These are phyloP conservation scores for Xylariaceae sp. DNA, from an alignment of 2,329 filamentous ascomycete species.

Conservation along the genomic window DNA sequence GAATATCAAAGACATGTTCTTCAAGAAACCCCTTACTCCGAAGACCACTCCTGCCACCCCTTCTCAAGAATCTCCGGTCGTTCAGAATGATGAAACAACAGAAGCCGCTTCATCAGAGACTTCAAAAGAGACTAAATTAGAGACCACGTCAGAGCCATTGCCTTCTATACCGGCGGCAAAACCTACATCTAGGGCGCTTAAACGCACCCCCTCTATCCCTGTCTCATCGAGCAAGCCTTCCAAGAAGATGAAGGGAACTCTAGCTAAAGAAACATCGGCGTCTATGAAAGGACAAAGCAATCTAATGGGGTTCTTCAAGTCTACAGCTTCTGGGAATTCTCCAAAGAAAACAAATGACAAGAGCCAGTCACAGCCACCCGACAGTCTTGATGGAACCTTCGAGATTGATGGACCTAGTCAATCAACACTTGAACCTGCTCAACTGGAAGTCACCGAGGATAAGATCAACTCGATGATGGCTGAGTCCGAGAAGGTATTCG, in stretches of 20 bases:
- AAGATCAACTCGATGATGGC: conserved; percentile 4
- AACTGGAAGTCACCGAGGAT: conserved; percentile 5
- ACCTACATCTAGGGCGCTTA: conserved; percentile 18
- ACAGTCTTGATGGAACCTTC: conserved; percentile 10
- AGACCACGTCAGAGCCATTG: too few species aligned
- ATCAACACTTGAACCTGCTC: not conserved
- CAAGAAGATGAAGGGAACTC: conserved; percentile 37
- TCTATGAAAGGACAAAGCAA: conserved; percentile 52
- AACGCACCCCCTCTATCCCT: conserved; percentile 25
- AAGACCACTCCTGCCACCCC: conserved; percentile 18
- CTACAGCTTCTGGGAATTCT: conserved; percentile 39
- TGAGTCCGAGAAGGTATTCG: conserved; percentile 46
- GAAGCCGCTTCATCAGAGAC: conserved; percentile 1
- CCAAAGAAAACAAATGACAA: conserved; percentile 12
- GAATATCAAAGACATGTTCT: conserved; percentile 93
- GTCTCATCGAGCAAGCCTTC: conserved; percentile 27
- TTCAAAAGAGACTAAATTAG: too few species aligned
- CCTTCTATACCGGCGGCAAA: conserved; percentile 21
- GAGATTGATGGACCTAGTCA: conserved; percentile 13
- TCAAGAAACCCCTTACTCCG: conserved; percentile 45
- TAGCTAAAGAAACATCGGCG: conserved; percentile 32
- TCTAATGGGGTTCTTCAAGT: conserved; percentile 76
- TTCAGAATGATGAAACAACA: conserved; percentile 1
- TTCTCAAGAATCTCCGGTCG: conserved; percentile 6
- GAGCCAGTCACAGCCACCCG: conserved; percentile 3